These are phyloP conservation scores for Stephanocyclus meneghinianus DNA, from an alignment of 352 stramenopile species.

Conservation along the genomic window DNA sequence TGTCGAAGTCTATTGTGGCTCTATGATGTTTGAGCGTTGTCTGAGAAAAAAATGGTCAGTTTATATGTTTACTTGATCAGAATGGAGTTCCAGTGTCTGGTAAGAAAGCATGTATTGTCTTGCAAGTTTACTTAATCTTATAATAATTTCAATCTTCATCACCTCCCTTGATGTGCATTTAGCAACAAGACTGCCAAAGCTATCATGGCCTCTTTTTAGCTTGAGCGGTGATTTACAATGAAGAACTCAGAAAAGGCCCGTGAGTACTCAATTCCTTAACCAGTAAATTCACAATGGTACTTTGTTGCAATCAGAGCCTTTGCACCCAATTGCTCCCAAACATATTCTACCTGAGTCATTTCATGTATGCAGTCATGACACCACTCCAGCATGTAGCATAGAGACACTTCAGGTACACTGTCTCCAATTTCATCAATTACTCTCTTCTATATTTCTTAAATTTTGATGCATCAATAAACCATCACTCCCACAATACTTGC, in stretches of 20 bases:
- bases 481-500: constrained; percentile 27
- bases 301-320: constrained; percentile 23
- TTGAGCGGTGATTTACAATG: background rate
- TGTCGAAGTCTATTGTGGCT: constrained; percentile 10
- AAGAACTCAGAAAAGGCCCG: constrained; percentile 7
- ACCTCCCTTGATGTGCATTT: constrained; percentile 10
- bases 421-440: constrained; percentile 5
- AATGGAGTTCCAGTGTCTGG: constrained; percentile 1
- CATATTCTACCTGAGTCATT: constrained; percentile 15
- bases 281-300: constrained; percentile 11
- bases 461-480: constrained; percentile 14
- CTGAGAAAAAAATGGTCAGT: background rate
- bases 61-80: background rate
- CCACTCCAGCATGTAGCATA: constrained; percentile 5
- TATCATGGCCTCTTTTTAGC: constrained; percentile 13
- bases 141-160: background rate
- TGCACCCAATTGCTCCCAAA: constrained; percentile 6
- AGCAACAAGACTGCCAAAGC: background rate
- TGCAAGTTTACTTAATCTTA: constrained; percentile 16
- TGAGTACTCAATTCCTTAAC: constrained; percentile 21
- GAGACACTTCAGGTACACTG: constrained; percentile 9
- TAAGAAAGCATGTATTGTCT: constrained; percentile 20
- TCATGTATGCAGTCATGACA: constrained; percentile 22
- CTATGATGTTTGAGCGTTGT: constrained; percentile 9
- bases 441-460: constrained; percentile 12